phyloP scores from a whole-genome alignment of 257 asterid species.

The Capsicum chinense region DNA sequence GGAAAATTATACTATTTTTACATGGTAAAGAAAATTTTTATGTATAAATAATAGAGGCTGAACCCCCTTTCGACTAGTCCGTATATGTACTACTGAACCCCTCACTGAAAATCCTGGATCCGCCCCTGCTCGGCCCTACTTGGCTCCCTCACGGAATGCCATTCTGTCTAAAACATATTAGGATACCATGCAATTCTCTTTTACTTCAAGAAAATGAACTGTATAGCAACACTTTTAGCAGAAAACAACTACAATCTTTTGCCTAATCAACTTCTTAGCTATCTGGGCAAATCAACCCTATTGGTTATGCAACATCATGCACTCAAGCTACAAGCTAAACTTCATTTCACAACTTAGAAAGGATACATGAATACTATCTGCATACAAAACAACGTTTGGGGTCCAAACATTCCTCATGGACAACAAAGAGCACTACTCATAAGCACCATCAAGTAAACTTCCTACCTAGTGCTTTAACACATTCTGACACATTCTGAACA shows the following conservation, averaged over 20 bases:
- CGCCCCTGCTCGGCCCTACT: no score
- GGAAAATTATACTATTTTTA: no score
- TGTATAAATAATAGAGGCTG: no score
- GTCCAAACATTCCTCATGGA: constrained; percentile 26
- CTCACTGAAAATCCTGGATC: no score
- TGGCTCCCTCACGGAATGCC: no score
- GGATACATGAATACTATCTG: not conserved
- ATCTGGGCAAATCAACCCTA: not conserved
- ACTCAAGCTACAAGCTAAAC: constrained; percentile 7
- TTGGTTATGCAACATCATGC: not conserved
- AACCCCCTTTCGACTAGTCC: no score
- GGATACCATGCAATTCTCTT: constrained; percentile 18
- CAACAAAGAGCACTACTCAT: constrained; percentile 35
- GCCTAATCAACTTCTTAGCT: not conserved
- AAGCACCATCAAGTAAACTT: constrained; percentile 27
- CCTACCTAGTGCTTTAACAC: no score
- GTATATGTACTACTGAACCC: no score
- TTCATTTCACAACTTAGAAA: constrained; percentile 24
- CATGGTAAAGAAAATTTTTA: no score
- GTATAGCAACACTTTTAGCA: not conserved
- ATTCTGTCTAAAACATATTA: not conserved
- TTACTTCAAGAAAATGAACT: not conserved
- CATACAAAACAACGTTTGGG: not conserved
- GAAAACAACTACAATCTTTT: constrained; percentile 17
- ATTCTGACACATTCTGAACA: no score